A percentile compares a stretch with the other conserved stretches of the same genome.
Conservation (phyloP, 2,329 filamentous ascomycete genomes). For the Colletotrichum sp. region DNA sequence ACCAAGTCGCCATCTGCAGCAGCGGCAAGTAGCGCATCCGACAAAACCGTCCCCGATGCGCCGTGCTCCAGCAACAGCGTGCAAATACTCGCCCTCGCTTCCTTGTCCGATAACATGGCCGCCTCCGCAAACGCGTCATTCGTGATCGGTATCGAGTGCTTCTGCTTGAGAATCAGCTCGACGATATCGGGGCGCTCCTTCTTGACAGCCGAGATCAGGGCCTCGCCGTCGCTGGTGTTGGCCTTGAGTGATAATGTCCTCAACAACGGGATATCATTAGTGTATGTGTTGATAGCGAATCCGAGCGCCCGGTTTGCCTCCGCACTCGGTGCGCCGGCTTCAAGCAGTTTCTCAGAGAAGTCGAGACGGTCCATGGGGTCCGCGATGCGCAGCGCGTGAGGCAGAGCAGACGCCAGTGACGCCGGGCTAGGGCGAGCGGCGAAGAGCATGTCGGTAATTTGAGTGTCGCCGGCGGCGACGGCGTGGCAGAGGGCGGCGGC, state of each 20-base stretch:
- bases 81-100: conserved; percentile 47
- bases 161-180: conserved; percentile 46
- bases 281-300: conserved; percentile 52
- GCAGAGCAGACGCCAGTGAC: conserved; percentile 55
- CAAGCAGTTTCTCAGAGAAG: conserved; percentile 54
- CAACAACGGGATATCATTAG: conserved; percentile 55
- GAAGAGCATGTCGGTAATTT: conserved; percentile 56
- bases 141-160: conserved; percentile 42
- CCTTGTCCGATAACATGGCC: conserved; percentile 43
- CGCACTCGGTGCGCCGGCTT: conserved; percentile 49
- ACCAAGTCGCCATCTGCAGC: conserved; percentile 58
- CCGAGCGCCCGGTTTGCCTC: conserved; percentile 58
- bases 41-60: conserved; percentile 49
- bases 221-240: conserved; percentile 55
- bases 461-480: conserved; percentile 48
- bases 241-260: conserved; percentile 49
- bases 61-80: conserved; percentile 50
- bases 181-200: conserved; percentile 51
- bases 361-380: conserved; percentile 57
- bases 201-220: conserved; percentile 50
- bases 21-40: conserved; percentile 54
- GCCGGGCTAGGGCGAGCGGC: conserved; percentile 41
- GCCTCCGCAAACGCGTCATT: conserved; percentile 49
- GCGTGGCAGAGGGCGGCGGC: conserved; percentile 56
- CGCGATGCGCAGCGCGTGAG: conserved; percentile 54